phyloP scores from a whole-genome alignment of 208 protist species.

The Trypanosoma caninum region DNA sequence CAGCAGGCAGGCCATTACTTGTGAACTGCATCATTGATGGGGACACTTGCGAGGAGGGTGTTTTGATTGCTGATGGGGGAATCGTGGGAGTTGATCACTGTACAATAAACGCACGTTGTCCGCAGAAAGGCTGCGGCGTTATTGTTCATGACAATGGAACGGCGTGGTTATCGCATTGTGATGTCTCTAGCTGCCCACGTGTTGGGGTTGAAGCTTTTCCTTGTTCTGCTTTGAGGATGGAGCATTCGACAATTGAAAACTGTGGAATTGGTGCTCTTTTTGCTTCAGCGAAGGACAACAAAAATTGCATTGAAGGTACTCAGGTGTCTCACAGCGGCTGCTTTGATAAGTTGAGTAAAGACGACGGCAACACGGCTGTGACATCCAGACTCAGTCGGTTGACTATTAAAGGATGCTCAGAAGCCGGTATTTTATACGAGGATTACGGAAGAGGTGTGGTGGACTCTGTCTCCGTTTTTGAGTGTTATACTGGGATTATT shows the following conservation, averaged over 20 bases:
- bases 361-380: neutral
- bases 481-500: slow-evolving; percentile 13
- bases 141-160: slow-evolving; percentile 2
- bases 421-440: slow-evolving; percentile 19
- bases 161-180: slow-evolving; percentile 10
- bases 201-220: slow-evolving; percentile 13
- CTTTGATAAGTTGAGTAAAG: too few relatives aligned
- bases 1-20: slow-evolving; percentile 1
- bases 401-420: slow-evolving; percentile 14
- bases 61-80: neutral
- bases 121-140: slow-evolving; percentile 21
- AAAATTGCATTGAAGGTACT: too few relatives aligned
- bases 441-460: slow-evolving; percentile 7
- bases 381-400: slow-evolving; percentile 4
- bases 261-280: slow-evolving; percentile 29
- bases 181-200: slow-evolving; percentile 18
- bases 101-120: slow-evolving; percentile 10
- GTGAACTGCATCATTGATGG: slow-evolving; percentile 25
- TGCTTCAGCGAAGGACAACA: neutral
- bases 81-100: slow-evolving; percentile 10
- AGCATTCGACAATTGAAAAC: slow-evolving; percentile 20
- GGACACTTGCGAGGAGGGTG: slow-evolving; percentile 12
- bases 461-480: slow-evolving; percentile 3
- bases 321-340: too few relatives aligned
- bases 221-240: slow-evolving; percentile 2